These are phyloP conservation scores for Ceratocystis smalleyi DNA, from an alignment of 2,329 filamentous ascomycete species.

Conservation along the genomic window DNA sequence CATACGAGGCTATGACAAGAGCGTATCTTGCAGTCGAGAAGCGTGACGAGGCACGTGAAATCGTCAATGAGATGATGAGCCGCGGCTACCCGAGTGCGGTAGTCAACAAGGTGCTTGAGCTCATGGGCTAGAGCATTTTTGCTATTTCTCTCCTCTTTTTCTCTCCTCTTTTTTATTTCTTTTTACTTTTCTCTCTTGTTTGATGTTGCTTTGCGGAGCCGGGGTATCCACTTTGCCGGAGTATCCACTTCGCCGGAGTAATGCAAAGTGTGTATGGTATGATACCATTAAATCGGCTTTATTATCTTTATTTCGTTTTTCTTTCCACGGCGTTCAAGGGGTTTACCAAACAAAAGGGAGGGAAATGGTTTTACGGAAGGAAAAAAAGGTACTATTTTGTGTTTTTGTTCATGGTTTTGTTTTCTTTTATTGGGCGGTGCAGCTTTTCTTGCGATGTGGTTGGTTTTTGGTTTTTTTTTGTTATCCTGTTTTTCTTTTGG, in stretches of 20 bases:
- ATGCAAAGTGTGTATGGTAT: constrained; percentile 6
- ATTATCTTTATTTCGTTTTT: constrained; percentile 7
- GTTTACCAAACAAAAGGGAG: constrained; percentile 13
- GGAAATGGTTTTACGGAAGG: constrained; percentile 9
- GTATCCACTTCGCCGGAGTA: neutral
- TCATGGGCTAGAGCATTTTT: constrained; percentile 41
- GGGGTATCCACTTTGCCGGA: neutral
- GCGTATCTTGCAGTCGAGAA: constrained; percentile 78
- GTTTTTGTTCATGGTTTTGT: constrained; percentile 1
- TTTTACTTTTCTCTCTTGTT: constrained; percentile 1
- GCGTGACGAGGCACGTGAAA: constrained; percentile 55
- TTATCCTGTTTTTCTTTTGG: neutral
- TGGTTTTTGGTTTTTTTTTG: constrained; percentile 8
- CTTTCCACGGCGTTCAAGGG: constrained; percentile 12
- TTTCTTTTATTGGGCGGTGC: neutral
- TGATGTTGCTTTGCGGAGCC: neutral
- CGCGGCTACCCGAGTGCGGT: constrained; percentile 86
- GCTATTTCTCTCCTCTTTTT: neutral
- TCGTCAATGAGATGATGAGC: constrained; percentile 80
- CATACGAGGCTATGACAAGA: constrained; percentile 95
- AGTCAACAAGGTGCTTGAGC: constrained; percentile 80
- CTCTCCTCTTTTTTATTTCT: neutral
- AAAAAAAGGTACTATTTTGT: constrained; percentile 13
- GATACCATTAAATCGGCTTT: constrained; percentile 10
- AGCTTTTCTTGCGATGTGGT: neutral